Base-by-base conservation (phyloP, 352 stramenopile genomes). In the Pythium biforme region DNA sequence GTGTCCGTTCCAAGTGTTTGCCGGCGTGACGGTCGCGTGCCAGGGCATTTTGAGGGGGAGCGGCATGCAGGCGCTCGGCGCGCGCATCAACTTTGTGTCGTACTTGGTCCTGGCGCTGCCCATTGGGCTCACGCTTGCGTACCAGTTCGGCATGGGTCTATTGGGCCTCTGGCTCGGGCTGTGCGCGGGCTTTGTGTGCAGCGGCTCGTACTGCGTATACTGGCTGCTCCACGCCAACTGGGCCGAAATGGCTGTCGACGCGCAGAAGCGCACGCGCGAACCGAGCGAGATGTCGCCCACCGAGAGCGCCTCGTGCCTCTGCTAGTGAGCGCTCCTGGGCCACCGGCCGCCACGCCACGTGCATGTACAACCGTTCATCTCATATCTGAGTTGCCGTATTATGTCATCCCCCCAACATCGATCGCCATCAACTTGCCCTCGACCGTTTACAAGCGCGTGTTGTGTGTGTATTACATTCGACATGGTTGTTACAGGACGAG, bases 81-180 rank as follows among this genome's bases (percentile, higher is more conserved):
- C 89, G 10, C 77, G 77, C 15, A 77, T 92, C 62, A 97, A 96
- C 55, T 96, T 97, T 37, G 74, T 94, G 15, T 79, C 79, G 51
- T 97, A 94, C 71, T 81, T 96, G 33, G 53, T 82, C 22, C 61
- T 96, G 22, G 87, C 85, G 39, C 74, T 97, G n/a, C 88, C 89
- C 0, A 37, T 96, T 19, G 88, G 83, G 1, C 68, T 94, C 39
- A 59, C 86, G 23, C 70, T 97, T 9, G 88, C 81, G 9, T 87
- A 94, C 59, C 54, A 77, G 37, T 66, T 88, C 33, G 62, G 76
- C 15, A 70, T 90, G 69, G 79, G 80, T 0, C 69, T 95, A 25
- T 62, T 85, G 15, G 89, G 89, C 2, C 75, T 97, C 23, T 97
- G 89, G 89, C 68, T 92, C 17, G 88, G 86, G 0, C 75, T 97